Base-by-base conservation (phyloP, 805 yeast species). In the Candida silvicultrix region DNA sequence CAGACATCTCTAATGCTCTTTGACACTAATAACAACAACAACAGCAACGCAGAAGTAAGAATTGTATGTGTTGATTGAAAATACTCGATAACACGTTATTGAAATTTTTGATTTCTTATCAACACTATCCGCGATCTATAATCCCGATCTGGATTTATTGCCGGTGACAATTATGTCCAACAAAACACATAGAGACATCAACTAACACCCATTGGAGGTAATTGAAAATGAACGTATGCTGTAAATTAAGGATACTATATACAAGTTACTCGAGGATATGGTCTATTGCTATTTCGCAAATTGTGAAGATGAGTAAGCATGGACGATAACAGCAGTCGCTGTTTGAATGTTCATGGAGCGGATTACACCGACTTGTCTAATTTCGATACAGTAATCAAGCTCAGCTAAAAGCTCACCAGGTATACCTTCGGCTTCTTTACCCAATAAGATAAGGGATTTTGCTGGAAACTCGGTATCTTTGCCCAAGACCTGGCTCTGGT, bases 341-440 rank as follows among this genome's bases (percentile, higher is more conserved):
- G 97, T 90, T 67, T 90, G 98, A 50, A 90, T 90, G 59, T 90
- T 90, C 98, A 90, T 90, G 1, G 97, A 89, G 54, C 98, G 74
- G 37, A 92, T 81, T 16, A 90, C 89, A 15, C 98, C 98, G 37
- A 80, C 83, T 61, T 90, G 98, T 59, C 89, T 87, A 55, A 90
- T 90, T 58, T 90, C 96, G 37, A 92, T 80, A 61, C 97, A 90
- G 53, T 82, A 69, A 59, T 90, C 97, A 29, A 92, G 69, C 57
- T 86, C 92, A 0, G 87, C 83, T 45, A 90, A 67, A 23, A 90
- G 66, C 36, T 83, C 83, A 7, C 96, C 96, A 0, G 96, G 96
- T 45, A 90, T 81, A 45, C 98, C 98, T 61, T 87, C 95, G 48
- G 85, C 81, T 60, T 90, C 98, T 51, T 77, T 85, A 4, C 98